Evolutionary conservation across 2,329 filamentous ascomycete species (phyloP), one percentile per base, ranked within the genome.

Genomic region (Colletotrichum zoysiae): DNA sequence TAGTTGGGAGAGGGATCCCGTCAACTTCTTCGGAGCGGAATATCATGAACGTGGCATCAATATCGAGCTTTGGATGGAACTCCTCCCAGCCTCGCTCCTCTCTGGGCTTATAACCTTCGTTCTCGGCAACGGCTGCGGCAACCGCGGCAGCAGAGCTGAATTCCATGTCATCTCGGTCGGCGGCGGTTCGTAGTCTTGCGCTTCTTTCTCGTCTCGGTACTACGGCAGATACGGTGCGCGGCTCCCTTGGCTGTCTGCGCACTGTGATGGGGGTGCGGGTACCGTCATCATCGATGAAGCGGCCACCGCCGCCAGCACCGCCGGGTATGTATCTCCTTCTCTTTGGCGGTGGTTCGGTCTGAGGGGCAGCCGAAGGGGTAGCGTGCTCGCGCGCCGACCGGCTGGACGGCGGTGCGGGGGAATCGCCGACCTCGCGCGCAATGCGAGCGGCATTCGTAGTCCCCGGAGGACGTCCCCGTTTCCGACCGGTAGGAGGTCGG

Each of bases 31-130:
- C 91, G 2, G 95, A 91, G 60, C 88, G 90, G 78, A 95, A 95
- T 3, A 97, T 86, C 75, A 92, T 90, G 74, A 98, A 92, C 5
- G 89, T 89, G 16, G 88, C 88, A 68, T 97, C 94, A 60, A 98
- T 95, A 83, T 98, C 95, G 64, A 99, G 89, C 77, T 98, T 94
- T 0, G 94, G 95, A 81, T 99, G 96, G 75, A 98, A 98, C 80
- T 99, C 96, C 78, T 98, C 95, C 95, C 95, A 99, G 64, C 94
- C 94, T 74, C 95, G 91, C 84, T 99, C 96, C 83, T 99, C 96
- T 78, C 96, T 89, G 42, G 96, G 96, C 81, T 99, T 99, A 83
- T 98, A 98, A 62, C 95, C 95, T 84, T 98, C 96, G 77, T 91
- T 95, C 79, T 97, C 95, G 76, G 94, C 93, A 71, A 96, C 92